Evolutionary conservation across 148 eudicot genomes (phyloP), one percentile per base, ranked within the genome.

Genomic region (Heliosperma pusillum): DNA sequence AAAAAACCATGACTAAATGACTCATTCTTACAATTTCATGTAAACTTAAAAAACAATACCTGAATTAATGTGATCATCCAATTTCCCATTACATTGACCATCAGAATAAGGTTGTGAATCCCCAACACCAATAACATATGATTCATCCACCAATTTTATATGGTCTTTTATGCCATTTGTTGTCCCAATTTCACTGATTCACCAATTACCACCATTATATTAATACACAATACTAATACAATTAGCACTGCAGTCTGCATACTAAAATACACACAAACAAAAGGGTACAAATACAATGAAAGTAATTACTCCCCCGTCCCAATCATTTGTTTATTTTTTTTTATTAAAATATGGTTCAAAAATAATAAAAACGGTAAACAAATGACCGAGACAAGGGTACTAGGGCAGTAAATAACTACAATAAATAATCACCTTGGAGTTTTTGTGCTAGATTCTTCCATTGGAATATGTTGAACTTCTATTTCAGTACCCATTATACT

Each of bases 401-500:
- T 5, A 33, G 5, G 3, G 42, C 9, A 36, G 9, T 36, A 36
- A 36, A 36, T 36, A 36, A 36, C 9, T 36, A 36, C 0, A 36
- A 36, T 15, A 70, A 75, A 7, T 63, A 36, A 36, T 36, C 42
- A 80, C 82, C 82, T 80, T 40, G 82, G 47, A 22, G 82, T 55
- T 36, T 27, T 45, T 61, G 47, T 50, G 59, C 36, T 69, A 33
- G 27, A 30, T 74, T 79, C 70, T 67, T 76, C 78, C 64, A 70
- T 44, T 25, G 78, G 25, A 44, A 76, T 42, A 15, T 70, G 79
- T 3, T 44, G 52, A 9, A 53, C 79, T 36, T 75, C 67, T 55
- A 70, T 64, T 64, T 71, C 75, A 52, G 76, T 53, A 75, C 69
- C 64, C 82, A 80, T 74, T 53, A 26, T 11, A 59, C 61, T 47